Percentiles rank a stretch among this genome's conserved stretches.
phyloP scores from a whole-genome alignment of 164 flowering plant species.

The Magnolia changhungtana region DNA sequence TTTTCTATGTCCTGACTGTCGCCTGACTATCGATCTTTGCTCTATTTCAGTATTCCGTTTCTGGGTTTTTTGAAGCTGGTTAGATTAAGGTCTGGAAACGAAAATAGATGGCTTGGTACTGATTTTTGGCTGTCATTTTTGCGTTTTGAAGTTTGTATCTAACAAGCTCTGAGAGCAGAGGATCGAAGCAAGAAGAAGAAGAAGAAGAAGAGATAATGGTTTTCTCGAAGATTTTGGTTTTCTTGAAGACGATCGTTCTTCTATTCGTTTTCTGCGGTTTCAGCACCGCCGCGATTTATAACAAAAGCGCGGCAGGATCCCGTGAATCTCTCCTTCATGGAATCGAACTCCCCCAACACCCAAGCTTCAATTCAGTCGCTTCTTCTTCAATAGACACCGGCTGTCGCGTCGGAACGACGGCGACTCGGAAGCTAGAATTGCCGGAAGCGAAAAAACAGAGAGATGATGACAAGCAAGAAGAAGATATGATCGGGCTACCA shows the following conservation, averaged over 20 bases:
- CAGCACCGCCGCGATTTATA: slow-evolving; percentile 16
- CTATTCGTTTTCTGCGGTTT: slow-evolving; percentile 16
- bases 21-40: no score
- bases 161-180: neutral
- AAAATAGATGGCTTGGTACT: no score
- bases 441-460: slow-evolving; percentile 2
- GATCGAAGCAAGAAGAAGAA: neutral
- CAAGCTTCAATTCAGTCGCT: slow-evolving; percentile 46
- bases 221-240: slow-evolving; percentile 9
- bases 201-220: slow-evolving; percentile 25
- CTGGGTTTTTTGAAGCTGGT: neutral
- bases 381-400: slow-evolving; percentile 28
- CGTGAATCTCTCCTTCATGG: slow-evolving; percentile 43
- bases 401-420: slow-evolving; percentile 24
- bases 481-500: neutral
- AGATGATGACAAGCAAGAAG: slow-evolving; percentile 10
- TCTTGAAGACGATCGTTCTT: slow-evolving; percentile 14
- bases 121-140: neutral
- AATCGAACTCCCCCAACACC: slow-evolving; percentile 50
- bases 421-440: neutral
- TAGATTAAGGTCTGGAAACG: neutral
- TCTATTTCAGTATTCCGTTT: neutral
- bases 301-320: slow-evolving; percentile 12
- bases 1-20: neutral
- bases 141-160: neutral